Base-by-base conservation (phyloP, 192 early-diverging fungal species). In the Phlyctochytrium bullatum region DNA sequence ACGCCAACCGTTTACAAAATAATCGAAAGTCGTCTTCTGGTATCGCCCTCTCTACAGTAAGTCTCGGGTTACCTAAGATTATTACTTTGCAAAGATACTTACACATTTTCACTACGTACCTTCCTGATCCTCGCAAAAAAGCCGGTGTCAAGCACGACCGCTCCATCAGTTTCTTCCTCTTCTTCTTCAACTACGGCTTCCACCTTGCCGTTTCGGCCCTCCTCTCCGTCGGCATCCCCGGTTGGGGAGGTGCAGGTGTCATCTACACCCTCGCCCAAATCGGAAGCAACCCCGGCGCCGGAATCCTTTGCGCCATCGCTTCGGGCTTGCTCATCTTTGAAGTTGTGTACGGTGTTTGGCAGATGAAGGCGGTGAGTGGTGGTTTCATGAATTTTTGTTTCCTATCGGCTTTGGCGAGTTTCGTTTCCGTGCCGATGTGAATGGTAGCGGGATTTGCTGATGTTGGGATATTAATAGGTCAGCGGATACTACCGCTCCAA, bases 331-430 rank as follows among this genome's bases (percentile, higher is more conserved):
- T 72, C 29, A 73, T 72, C 52, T 75, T 67, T 53, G 59, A 75
- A 36, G 68, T 71, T 32, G 47, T 78, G 31, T 73, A 73, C 47
- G 77, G 77, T n/a, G 27, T 73, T 2, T 78, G 77, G 77, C 77
- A 78, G 56, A 64, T 78, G 60, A 78, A 78, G 51, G 57, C 50
- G 16, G 76, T 66, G 52, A 24, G 23, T 34, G 50, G 32, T 24
- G 10, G 20, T 47, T 47, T 47, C 20, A 47, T 47, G 6, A 47
- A n/a, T n/a, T n/a, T n/a, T n/a, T n/a, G n/a, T n/a, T n/a, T n/a
- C n/a, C n/a, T n/a, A n/a, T n/a, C n/a, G n/a, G n/a, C n/a, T n/a
- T n/a, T n/a, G n/a, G n/a, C n/a, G n/a, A n/a, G n/a, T n/a, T n/a
- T n/a, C n/a, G n/a, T n/a, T n/a, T n/a, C n/a, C n/a, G n/a, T n/a